Percentiles rank a stretch among this genome's conserved stretches.
Evolutionary conservation across 2,329 filamentous ascomycete species (phyloP).

Genomic region (Claviceps digitariae): DNA sequence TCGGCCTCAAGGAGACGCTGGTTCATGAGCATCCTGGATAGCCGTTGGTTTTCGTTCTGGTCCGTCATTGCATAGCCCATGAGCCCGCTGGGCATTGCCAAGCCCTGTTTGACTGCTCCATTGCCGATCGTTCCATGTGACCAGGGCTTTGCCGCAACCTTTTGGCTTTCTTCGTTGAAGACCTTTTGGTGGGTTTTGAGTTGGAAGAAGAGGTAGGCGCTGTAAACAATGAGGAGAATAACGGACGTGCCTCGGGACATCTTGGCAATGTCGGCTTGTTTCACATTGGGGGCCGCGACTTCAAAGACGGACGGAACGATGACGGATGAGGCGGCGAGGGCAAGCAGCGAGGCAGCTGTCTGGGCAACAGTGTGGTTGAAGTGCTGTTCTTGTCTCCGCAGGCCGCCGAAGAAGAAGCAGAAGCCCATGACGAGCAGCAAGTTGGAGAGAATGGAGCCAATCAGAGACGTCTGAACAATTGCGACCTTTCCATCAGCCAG

Average conservation of each 20-base stretch:
- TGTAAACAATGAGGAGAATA: slow-evolving; percentile 75
- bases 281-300: slow-evolving; percentile 26
- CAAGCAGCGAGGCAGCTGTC: slow-evolving; percentile 69
- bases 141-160: slow-evolving; percentile 50
- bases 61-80: slow-evolving; percentile 21
- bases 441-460: slow-evolving; percentile 86
- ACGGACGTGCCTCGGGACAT: slow-evolving; percentile 62
- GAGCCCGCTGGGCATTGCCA: slow-evolving; percentile 26
- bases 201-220: slow-evolving; percentile 77
- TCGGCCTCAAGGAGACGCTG: slow-evolving; percentile 22
- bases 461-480: slow-evolving; percentile 85
- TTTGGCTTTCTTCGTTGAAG: slow-evolving; percentile 69
- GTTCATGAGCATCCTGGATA: slow-evolving; percentile 31
- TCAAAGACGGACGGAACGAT: slow-evolving; percentile 87
- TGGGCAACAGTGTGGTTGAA: slow-evolving; percentile 92
- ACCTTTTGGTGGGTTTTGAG: slow-evolving; percentile 70
- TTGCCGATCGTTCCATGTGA: slow-evolving; percentile 16
- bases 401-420: slow-evolving; percentile 80
- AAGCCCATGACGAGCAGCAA: slow-evolving; percentile 79
- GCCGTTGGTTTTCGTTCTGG: slow-evolving; percentile 27
- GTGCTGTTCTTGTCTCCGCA: slow-evolving; percentile 66
- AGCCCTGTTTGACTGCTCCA: slow-evolving; percentile 24
- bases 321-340: slow-evolving; percentile 64
- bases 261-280: slow-evolving; percentile 37
- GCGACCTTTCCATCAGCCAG: slow-evolving; percentile 58